These are phyloP conservation scores for Haemoproteus tartakovskyi DNA, from an alignment of 169 alveolate genomes.

Conservation along the genomic window DNA sequence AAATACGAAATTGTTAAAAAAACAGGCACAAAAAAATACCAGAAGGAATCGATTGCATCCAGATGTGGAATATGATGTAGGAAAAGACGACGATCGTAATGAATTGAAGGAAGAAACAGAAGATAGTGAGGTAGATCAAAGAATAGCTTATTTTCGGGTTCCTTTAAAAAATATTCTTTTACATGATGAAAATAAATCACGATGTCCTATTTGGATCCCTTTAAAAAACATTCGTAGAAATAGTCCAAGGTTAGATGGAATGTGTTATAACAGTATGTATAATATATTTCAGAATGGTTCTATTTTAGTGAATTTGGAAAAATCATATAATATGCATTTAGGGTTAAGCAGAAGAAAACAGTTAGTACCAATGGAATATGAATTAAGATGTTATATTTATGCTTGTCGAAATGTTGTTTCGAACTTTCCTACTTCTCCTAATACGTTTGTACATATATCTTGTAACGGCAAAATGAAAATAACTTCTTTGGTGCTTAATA, in stretches of 20 bases:
- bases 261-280: constrained; percentile 67
- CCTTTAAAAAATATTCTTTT: constrained; percentile 77
- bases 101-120: neutral
- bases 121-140: constrained; percentile 29
- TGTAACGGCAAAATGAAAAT: constrained; percentile 80
- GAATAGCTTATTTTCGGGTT: constrained; percentile 73
- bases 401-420: constrained; percentile 78
- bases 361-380: constrained; percentile 78
- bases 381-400: constrained; percentile 85
- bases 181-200: constrained; percentile 75
- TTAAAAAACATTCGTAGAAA: constrained; percentile 71
- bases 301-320: constrained; percentile 74
- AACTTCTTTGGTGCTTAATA: constrained; percentile 70
- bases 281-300: constrained; percentile 74
- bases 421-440: constrained; percentile 75
- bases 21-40: neutral
- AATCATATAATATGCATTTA: constrained; percentile 61
- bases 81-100: neutral
- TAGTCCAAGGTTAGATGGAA: constrained; percentile 31
- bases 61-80: neutral
- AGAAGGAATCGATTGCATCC: neutral
- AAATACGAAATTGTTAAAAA: neutral
- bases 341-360: constrained; percentile 74
- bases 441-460: constrained; percentile 77
- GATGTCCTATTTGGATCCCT: constrained; percentile 85